Percentiles rank a stretch among this genome's conserved stretches.
Conservation (phyloP, 306 rosid species). For the Sphenostylis stenocarpa region DNA sequence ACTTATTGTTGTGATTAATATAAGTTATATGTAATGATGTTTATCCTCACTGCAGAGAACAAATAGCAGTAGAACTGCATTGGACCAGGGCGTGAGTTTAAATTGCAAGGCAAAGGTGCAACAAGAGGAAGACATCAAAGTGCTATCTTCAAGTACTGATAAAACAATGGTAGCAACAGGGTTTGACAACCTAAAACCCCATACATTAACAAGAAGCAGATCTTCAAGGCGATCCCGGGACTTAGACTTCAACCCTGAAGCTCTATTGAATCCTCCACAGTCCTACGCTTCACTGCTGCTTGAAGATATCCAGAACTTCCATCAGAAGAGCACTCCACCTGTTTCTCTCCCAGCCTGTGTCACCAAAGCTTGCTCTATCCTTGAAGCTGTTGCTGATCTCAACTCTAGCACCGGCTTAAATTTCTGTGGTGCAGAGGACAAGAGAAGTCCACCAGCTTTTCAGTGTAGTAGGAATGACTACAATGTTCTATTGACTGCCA, state of each 20-base stretch:
- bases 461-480: constrained; percentile 44
- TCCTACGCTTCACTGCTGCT: constrained; percentile 78
- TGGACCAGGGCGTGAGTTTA: constrained; percentile 36
- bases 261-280: constrained; percentile 46
- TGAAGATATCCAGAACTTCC: constrained; percentile 89
- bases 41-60: constrained; percentile 53
- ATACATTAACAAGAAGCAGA: constrained; percentile 69
- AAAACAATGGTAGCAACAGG: constrained; percentile 41
- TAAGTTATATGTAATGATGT: not conserved
- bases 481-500: constrained; percentile 23
- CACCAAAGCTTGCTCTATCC: constrained; percentile 85
- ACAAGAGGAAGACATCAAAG: constrained; percentile 43
- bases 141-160: constrained; percentile 30
- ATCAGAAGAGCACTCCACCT: constrained; percentile 67
- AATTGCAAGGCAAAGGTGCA: constrained; percentile 41
- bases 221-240: constrained; percentile 76
- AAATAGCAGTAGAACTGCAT: constrained; percentile 37
- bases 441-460: constrained; percentile 36
- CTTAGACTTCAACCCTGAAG: constrained; percentile 69
- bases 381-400: constrained; percentile 96
- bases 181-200: constrained; percentile 49
- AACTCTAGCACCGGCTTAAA: constrained; percentile 61
- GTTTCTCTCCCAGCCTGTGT: constrained; percentile 83
- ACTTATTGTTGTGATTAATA: constrained; percentile 23
- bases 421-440: constrained; percentile 44